Conservation (phyloP, 129 eudicot species). For the Gnaphalium uliginosum region DNA sequence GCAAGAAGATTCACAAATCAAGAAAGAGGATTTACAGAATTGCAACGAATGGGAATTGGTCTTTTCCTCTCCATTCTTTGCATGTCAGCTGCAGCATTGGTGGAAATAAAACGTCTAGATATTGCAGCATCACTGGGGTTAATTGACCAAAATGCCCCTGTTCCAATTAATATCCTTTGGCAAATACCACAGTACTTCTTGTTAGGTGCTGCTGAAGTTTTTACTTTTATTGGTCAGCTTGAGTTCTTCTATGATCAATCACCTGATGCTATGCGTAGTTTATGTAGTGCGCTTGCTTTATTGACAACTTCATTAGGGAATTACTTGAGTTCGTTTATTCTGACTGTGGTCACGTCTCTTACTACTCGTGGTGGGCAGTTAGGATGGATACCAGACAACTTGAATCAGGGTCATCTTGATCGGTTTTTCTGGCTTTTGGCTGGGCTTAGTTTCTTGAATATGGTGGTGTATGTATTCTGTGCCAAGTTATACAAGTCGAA, state of each 20-base stretch:
- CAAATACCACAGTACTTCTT: slow-evolving; percentile 84
- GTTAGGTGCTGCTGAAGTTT: slow-evolving; percentile 84
- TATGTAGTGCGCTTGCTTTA: slow-evolving; percentile 73
- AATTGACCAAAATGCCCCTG: slow-evolving; percentile 48
- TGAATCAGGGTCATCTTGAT: slow-evolving; percentile 52
- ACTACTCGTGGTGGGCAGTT: slow-evolving; percentile 57
- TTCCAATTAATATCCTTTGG: slow-evolving; percentile 72
- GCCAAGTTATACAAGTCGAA: slow-evolving; percentile 46
- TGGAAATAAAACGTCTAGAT: slow-evolving; percentile 64
- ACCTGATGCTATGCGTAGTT: slow-evolving; percentile 90
- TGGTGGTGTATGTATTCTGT: slow-evolving; percentile 45
- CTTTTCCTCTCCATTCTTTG: slow-evolving; percentile 69
- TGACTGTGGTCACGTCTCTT: slow-evolving; percentile 56
- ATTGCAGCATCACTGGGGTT: slow-evolving; percentile 55
- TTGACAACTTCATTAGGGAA: slow-evolving; percentile 62
- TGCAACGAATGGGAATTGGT: slow-evolving; percentile 90
- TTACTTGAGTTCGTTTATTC: slow-evolving; percentile 74
- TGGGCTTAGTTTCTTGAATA: slow-evolving; percentile 48
- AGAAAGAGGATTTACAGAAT: slow-evolving; percentile 68
- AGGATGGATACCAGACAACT: slow-evolving; percentile 61
- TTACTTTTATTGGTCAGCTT: slow-evolving; percentile 72
- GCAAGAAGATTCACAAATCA: slow-evolving; percentile 68
- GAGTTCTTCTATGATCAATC: slow-evolving; percentile 92
- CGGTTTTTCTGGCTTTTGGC: slow-evolving; percentile 54
- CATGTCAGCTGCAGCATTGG: slow-evolving; percentile 91